Percentiles rank a stretch among this genome's conserved stretches.
Conservation (phyloP, 495 filamentous ascomycete genomes). For the Aspergillus funiculosus region DNA sequence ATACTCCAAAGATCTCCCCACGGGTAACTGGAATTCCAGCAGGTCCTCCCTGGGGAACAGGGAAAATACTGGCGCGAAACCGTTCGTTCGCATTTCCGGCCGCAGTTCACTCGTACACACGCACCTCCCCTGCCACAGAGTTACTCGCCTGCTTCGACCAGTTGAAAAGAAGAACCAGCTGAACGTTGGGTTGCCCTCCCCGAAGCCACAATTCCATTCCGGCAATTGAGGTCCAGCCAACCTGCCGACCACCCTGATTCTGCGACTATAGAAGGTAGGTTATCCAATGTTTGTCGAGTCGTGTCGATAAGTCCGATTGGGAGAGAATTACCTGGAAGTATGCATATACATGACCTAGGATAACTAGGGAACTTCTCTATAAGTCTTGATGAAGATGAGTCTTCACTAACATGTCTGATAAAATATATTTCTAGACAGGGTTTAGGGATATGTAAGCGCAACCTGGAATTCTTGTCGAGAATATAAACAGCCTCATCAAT, state of each 20-base stretch:
- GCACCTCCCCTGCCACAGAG: not conserved
- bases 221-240: not conserved
- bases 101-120: not conserved
- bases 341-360: too few species aligned
- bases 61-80: too few species aligned
- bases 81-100: too few species aligned
- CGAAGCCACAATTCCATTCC: not conserved
- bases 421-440: too few species aligned
- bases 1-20: not conserved
- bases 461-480: too few species aligned
- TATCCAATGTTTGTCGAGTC: too few species aligned
- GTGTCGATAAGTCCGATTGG: too few species aligned
- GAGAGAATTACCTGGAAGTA: not conserved
- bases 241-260: not conserved
- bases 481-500: too few species aligned
- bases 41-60: not conserved
- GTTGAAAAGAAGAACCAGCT: not conserved
- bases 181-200: not conserved
- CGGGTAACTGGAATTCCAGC: not conserved
- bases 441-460: too few species aligned
- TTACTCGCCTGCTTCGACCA: not conserved
- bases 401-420: too few species aligned
- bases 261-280: not conserved
- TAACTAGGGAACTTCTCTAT: too few species aligned
- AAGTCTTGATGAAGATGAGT: too few species aligned